phyloP scores from a whole-genome alignment of 345 rosid genomes.

The Rhizophora apiculata region DNA sequence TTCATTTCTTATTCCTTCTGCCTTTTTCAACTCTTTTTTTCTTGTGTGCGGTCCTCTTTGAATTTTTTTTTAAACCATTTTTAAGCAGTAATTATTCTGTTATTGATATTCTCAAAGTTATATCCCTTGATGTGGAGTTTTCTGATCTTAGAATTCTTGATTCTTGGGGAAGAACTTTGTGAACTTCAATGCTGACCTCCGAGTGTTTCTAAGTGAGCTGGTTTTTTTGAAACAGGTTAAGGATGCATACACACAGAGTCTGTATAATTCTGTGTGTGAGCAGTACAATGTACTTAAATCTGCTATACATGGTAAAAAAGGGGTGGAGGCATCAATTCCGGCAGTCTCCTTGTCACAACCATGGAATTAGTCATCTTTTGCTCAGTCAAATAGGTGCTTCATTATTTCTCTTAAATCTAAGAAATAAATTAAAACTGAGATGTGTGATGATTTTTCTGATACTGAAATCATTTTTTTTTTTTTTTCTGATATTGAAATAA shows the following conservation, averaged over 20 bases:
- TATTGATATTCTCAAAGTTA: no score
- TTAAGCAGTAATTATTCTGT: no score
- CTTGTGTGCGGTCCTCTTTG: no score
- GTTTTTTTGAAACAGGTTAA: conserved; percentile 56
- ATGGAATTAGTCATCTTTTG: conserved; percentile 49
- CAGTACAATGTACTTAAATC: conserved; percentile 69
- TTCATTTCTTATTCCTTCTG: no score
- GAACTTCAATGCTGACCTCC: neutral
- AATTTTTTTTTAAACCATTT: no score
- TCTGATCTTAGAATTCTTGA: neutral
- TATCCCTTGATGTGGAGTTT: no score
- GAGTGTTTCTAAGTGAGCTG: conserved; percentile 10
- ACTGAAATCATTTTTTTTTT: neutral
- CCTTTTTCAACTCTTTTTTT: no score
- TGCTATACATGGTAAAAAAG: conserved; percentile 60
- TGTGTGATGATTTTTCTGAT: neutral
- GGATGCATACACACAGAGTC: conserved; percentile 47
- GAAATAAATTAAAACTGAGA: neutral
- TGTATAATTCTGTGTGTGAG: conserved; percentile 53
- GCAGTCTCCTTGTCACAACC: conserved; percentile 76
- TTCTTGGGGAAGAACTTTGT: neutral
- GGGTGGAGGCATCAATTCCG: conserved; percentile 64
- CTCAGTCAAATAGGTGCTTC: conserved; percentile 21
- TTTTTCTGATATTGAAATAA: neutral
- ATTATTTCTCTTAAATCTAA: neutral